phyloP scores from a whole-genome alignment of 306 rosid species.

The Vicia villosa region DNA sequence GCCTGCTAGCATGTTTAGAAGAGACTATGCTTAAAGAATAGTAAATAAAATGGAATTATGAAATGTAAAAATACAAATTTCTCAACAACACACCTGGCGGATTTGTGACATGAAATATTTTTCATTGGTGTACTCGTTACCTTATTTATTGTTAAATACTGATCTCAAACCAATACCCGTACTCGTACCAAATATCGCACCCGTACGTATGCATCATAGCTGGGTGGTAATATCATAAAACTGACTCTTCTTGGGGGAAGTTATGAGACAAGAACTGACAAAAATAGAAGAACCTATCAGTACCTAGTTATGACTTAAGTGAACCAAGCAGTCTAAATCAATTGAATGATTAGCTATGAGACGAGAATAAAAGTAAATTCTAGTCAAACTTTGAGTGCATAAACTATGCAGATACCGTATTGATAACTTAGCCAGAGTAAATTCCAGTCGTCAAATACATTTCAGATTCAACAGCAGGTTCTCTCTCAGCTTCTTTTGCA shows the following conservation, averaged over 20 bases:
- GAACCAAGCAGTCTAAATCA: conserved; percentile 21
- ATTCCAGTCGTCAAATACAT: conserved; percentile 37
- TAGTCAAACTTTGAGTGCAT: conserved; percentile 11
- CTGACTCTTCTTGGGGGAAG: not conserved
- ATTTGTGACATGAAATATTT: conserved; percentile 83
- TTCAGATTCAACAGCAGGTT: conserved; percentile 52
- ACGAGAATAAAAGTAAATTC: conserved; percentile 29
- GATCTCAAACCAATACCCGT: no score
- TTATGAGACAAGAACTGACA: conserved; percentile 23
- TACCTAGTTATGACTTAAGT: conserved; percentile 18
- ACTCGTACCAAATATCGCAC: no score
- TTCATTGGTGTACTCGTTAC: no score
- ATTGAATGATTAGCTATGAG: not conserved
- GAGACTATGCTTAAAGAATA: conserved; percentile 3
- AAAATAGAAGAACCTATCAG: conserved; percentile 1
- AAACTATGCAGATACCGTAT: conserved; percentile 38
- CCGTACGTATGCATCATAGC: no score
- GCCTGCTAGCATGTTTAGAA: conserved; percentile 71
- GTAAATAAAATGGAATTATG: conserved; percentile 12
- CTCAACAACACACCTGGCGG: conserved; percentile 70
- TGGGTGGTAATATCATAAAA: not conserved
- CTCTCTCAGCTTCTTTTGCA: conserved; percentile 47
- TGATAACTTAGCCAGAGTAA: conserved; percentile 43
- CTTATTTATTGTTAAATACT: no score
- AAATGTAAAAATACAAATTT: conserved; percentile 24